Evolutionary conservation across 176 grass and related monocot species (phyloP), one percentile per base, ranked within the genome.

Genomic region (Phoenix roebelenii): DNA sequence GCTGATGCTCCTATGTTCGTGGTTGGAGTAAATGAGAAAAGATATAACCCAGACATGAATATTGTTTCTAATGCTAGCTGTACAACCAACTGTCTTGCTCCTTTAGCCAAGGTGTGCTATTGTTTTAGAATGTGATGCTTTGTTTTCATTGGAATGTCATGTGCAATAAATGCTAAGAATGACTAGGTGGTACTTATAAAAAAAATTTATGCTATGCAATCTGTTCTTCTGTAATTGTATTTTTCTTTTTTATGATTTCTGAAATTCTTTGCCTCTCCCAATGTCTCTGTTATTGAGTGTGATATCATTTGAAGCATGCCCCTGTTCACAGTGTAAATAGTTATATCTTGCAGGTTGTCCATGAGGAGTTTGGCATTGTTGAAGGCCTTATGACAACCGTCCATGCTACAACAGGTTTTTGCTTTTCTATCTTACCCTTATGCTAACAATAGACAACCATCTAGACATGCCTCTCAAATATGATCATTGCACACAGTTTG

Each of bases 351-450:
- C 69, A 97, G 92, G 92, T 97, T 61, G 92, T 97, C 22, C 92
- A 97, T 63, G 92, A 91, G 74, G 92, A 91, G 83, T 97, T 97
- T 68, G 92, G 92, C 62, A 97, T 97, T 58, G 58, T 87, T 51
- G 92, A 91, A 83, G 92, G 87, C 54, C 87, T 97, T 59, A 97
- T 97, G 92, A 97, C 92, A 65, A 97, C 87, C 70, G 92, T 97
- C 76, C 92, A 97, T 66, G 92, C 92, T 7, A 97, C 92, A 26
- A 97, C 92, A 91, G 92, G 92, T 97, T 72, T 51, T 16, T 71
- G 63, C 69, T 59, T 25, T 65, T 66, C 49, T 19, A 3, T 65
- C 65, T 9, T 44, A 44, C 35, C 6, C 9, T 7, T 12, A 12
- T 44, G 7, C 35, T 12, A 0, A 44, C 35, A 44, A 12, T 44